Conservation (phyloP, 345 rosid genomes). For the Syzygium aromaticum region DNA sequence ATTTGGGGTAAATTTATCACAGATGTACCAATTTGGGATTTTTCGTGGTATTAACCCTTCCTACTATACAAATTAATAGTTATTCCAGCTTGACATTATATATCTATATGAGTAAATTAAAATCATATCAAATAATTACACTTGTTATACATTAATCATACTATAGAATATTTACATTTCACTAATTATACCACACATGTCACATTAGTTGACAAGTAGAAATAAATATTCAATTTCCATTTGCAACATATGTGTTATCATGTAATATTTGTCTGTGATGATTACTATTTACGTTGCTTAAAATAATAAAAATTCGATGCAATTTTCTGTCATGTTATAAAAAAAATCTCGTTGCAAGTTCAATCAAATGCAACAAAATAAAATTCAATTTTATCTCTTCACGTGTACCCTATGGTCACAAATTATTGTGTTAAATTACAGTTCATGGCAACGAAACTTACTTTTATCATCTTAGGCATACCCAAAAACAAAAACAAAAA, state of each 20-base stretch:
- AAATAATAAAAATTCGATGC: neutral
- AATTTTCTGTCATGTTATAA: neutral
- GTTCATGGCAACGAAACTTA: neutral
- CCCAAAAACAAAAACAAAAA: neutral
- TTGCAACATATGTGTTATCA: neutral
- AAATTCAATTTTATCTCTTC: neutral
- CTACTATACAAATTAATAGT: neutral
- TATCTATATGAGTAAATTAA: neutral
- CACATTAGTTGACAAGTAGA: neutral
- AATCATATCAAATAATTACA: neutral
- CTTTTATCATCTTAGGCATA: too few relatives aligned
- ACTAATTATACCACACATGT: neutral
- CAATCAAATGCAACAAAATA: neutral
- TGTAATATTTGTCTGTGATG: neutral
- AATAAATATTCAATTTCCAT: neutral
- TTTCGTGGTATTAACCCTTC: neutral
- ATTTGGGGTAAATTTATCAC: too few relatives aligned
- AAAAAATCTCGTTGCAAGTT: neutral
- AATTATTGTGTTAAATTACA: neutral
- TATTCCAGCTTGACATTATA: neutral
- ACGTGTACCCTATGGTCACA: neutral
- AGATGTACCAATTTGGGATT: too few relatives aligned
- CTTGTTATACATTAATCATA: neutral
- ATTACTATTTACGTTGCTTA: neutral
- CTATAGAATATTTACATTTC: neutral